Evolutionary conservation across 371 early-diverging fungal species (phyloP), one percentile per base, ranked within the genome.

Genomic region (Apophysomyces elegans): DNA sequence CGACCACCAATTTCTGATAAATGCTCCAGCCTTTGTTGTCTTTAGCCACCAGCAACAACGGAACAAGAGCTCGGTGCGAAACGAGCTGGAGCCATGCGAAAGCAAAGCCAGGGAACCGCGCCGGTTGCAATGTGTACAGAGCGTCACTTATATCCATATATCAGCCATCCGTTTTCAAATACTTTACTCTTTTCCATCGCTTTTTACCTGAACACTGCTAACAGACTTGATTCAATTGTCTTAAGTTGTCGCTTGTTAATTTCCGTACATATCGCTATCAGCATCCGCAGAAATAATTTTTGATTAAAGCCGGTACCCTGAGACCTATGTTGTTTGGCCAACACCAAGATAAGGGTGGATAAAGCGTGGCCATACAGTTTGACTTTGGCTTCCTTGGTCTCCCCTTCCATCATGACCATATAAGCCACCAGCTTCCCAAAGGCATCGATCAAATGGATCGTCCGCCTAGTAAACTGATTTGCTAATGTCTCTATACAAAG

Each of bases 71-170:
- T 0, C 96, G 88, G 71, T 99, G 96, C 5, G 96, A 93, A 36
- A 97, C 88, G 39, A 99, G 77, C 68, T 93, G 91, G 16, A 98
- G 83, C 99, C 99, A 99, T 37, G 93, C 92, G 73, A 96, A 97
- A 35, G 93, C 88, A 78, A 98, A 97, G 11, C 96, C 97, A 36
- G 99, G 96, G 59, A 96, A 87, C 62, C 88, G 84, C 16, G 84
- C 68, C 1, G 99, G 99, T 69, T 90, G 90, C 61, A 99, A 69
- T 1, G 92, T 90, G 69, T 91, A 88, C 69, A 99, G 86, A 1
- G 93, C 86, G 69, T 95, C 91, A 71, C 93, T 90, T 62, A 86
- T 80, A 81, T 88, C 68, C 79, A 79, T 63, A 86, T 79, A 64
- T 86, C 80, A 16, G 75, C 74, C 21, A 13, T 9, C 21, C 36